Conservation (phyloP, 192 early-diverging fungal species). For the Podochytrium sp. region DNA sequence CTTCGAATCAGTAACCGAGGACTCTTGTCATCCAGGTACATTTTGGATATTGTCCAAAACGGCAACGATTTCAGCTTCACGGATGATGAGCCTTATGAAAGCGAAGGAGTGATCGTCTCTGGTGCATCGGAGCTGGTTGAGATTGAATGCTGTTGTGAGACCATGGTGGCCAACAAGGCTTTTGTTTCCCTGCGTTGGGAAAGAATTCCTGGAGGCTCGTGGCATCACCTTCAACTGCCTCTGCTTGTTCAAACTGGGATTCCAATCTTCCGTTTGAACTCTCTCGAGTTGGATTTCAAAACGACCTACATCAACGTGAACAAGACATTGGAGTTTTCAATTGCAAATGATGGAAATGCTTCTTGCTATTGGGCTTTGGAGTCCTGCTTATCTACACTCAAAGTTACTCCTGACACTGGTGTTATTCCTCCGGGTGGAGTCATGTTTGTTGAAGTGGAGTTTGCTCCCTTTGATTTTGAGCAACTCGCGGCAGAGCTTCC, state of each 20-base stretch:
- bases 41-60: constrained; percentile 53
- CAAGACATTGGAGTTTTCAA: constrained; percentile 50
- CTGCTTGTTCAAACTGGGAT: constrained; percentile 56
- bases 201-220: constrained; percentile 49
- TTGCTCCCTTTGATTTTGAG: constrained; percentile 51
- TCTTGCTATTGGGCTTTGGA: constrained; percentile 54
- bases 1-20: constrained; percentile 60
- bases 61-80: constrained; percentile 45
- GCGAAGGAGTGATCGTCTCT: constrained; percentile 50
- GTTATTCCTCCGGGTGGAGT: constrained; percentile 50
- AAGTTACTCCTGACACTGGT: constrained; percentile 44
- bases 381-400: constrained; percentile 31
- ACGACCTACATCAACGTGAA: constrained; percentile 65
- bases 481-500: constrained; percentile 43
- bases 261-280: constrained; percentile 58
- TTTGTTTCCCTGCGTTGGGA: constrained; percentile 50
- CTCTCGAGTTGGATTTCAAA: constrained; percentile 62
- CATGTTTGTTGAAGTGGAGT: constrained; percentile 48
- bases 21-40: constrained; percentile 50
- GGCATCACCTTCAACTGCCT: constrained; percentile 48
- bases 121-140: constrained; percentile 43
- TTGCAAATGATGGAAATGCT: constrained; percentile 65
- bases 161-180: constrained; percentile 31
- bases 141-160: constrained; percentile 56
- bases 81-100: constrained; percentile 60